These are phyloP conservation scores for Passalora sequoiae DNA, from an alignment of 2,329 filamentous ascomycete genomes.

Conservation along the genomic window DNA sequence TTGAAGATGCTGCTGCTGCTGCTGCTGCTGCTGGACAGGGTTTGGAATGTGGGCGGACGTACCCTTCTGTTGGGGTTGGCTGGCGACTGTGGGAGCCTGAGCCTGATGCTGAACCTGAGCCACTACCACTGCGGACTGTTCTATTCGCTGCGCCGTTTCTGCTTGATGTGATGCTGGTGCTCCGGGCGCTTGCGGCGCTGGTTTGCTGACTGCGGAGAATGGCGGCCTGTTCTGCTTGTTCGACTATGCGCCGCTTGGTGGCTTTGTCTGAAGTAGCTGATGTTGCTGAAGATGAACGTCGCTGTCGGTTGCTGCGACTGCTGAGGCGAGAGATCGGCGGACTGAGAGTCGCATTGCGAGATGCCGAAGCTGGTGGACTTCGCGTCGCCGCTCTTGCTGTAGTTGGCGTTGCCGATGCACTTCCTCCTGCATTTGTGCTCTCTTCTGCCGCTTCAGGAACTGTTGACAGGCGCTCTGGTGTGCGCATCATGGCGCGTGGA, in stretches of 20 bases:
- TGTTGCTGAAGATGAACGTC: conserved; percentile 21
- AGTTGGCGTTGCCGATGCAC: conserved; percentile 14
- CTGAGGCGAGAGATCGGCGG: conserved; percentile 27
- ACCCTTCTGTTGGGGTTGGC: conserved; percentile 29
- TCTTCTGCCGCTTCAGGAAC: conserved; percentile 29
- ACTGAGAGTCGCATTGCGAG: conserved; percentile 8
- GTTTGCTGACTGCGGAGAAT: conserved; percentile 7
- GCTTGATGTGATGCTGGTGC: background rate
- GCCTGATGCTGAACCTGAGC: background rate
- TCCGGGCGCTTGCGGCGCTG: background rate
- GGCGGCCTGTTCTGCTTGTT: conserved; percentile 29
- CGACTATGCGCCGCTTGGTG: conserved; percentile 30
- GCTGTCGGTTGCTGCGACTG: conserved; percentile 21
- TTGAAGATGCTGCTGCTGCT: background rate
- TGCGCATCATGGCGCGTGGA: conserved; percentile 18
- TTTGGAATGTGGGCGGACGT: conserved; percentile 23
- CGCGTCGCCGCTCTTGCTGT: conserved; percentile 1
- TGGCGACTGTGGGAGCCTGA: conserved; percentile 24
- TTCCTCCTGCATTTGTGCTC: too few species aligned
- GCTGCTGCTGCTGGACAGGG: background rate
- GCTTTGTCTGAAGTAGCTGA: conserved; percentile 30
- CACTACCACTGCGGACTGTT: background rate
- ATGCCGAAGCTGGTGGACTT: background rate
- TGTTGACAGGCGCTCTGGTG: conserved; percentile 30
- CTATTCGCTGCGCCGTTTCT: conserved; percentile 1